A percentile compares a stretch with the other conserved stretches of the same genome.
These are phyloP conservation scores for Sedum album DNA, from an alignment of 164 flowering plant genomes.

Conservation along the genomic window DNA sequence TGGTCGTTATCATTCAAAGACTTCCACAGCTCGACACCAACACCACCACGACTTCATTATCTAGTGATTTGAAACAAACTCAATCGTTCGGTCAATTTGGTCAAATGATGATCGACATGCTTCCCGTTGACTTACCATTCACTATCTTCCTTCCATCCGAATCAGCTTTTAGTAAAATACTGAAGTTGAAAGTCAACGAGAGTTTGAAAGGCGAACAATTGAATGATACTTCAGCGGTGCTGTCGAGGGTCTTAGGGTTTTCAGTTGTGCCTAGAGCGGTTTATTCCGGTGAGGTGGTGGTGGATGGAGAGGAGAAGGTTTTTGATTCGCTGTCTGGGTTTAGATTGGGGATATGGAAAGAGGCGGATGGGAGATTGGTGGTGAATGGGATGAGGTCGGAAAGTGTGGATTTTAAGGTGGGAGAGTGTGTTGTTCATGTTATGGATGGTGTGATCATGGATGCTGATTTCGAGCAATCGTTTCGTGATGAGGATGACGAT, in stretches of 20 bases:
- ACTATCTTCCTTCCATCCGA: slow-evolving; percentile 76
- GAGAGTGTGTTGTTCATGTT: slow-evolving; percentile 54
- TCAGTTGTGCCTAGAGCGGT: slow-evolving; percentile 56
- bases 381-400: slow-evolving; percentile 53
- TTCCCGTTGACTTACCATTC: slow-evolving; percentile 75
- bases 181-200: slow-evolving; percentile 31
- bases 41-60: not conserved
- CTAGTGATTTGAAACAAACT: slow-evolving; percentile 5
- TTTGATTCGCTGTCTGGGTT: slow-evolving; percentile 73
- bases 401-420: slow-evolving; percentile 36
- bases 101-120: slow-evolving; percentile 65
- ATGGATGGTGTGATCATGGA: slow-evolving; percentile 91
- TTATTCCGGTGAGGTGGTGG: slow-evolving; percentile 22
- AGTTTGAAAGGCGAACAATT: slow-evolving; percentile 25
- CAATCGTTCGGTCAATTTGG: slow-evolving; percentile 48
- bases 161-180: slow-evolving; percentile 45
- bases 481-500: slow-evolving; percentile 33
- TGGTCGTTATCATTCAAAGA: slow-evolving; percentile 48
- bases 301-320: slow-evolving; percentile 19
- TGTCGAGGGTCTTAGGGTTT: slow-evolving; percentile 65
- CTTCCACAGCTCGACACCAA: slow-evolving; percentile 10
- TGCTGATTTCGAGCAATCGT: slow-evolving; percentile 63
- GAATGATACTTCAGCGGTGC: slow-evolving; percentile 45
- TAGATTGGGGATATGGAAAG: slow-evolving; percentile 33
- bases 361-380: slow-evolving; percentile 31